Conservation (phyloP, 352 stramenopile species). For the Pythium oligandrum region DNA sequence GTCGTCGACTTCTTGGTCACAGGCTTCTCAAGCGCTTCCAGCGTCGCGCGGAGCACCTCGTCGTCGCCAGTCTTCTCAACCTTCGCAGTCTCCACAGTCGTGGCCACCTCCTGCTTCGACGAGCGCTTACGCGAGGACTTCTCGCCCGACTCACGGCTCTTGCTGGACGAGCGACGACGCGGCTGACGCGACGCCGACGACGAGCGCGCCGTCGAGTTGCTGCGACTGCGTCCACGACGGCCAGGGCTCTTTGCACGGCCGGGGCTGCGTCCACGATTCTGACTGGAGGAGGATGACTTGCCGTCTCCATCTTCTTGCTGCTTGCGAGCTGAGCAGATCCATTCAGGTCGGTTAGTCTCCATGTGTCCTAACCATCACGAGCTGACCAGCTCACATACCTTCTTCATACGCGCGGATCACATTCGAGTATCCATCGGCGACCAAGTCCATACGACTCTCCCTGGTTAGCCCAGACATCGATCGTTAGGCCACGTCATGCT, state of each 20-base stretch:
- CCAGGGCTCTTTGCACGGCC: slow-evolving; percentile 25
- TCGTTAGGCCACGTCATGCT: too few species aligned
- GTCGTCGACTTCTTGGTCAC: slow-evolving; percentile 3
- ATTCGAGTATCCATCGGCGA: slow-evolving; percentile 65
- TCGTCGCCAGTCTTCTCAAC: slow-evolving; percentile 25
- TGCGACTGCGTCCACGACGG: slow-evolving; percentile 53
- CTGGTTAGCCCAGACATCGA: slow-evolving; percentile 18
- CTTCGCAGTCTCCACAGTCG: background rate
- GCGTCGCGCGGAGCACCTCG: slow-evolving; percentile 47
- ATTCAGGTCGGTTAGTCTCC: background rate
- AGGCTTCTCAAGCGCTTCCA: slow-evolving; percentile 30
- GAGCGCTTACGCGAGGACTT: slow-evolving; percentile 2
- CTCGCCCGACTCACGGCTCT: slow-evolving; percentile 3
- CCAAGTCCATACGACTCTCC: slow-evolving; percentile 80
- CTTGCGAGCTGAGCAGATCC: slow-evolving; percentile 36
- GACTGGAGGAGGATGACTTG: slow-evolving; percentile 32
- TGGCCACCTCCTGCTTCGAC: slow-evolving; percentile 8
- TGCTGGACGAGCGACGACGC: slow-evolving; percentile 19
- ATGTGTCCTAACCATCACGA: background rate
- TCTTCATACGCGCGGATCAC: slow-evolving; percentile 74
- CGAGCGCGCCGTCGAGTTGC: slow-evolving; percentile 45
- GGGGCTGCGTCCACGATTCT: slow-evolving; percentile 37
- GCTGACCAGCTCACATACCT: slow-evolving; percentile 19
- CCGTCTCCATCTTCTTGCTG: slow-evolving; percentile 25
- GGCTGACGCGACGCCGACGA: slow-evolving; percentile 16